phyloP scores from a whole-genome alignment of 2,329 filamentous ascomycete genomes.

The Pseudogymnoascus sp. region DNA sequence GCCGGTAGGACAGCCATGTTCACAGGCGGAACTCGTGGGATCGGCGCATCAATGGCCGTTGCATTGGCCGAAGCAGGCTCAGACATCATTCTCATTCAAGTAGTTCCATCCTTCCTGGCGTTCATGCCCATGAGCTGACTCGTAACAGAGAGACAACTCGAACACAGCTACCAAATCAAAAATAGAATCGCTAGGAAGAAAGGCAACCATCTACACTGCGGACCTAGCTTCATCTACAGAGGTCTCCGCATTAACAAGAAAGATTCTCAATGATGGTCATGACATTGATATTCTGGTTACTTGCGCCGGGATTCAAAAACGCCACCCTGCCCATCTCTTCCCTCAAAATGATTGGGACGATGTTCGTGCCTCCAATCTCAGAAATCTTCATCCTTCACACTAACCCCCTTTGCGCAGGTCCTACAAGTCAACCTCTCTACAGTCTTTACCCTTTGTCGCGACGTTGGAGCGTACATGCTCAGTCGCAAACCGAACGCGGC shows the following conservation, averaged over 20 bases:
- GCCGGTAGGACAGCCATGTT: constrained; percentile 25
- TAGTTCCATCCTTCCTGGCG: background rate
- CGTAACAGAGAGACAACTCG: background rate
- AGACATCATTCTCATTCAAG: constrained; percentile 26
- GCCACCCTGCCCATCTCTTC: constrained; percentile 69
- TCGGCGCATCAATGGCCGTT: constrained; percentile 23
- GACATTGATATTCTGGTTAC: too few species aligned
- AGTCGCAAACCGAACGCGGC: constrained; percentile 38
- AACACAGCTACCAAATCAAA: constrained; percentile 46
- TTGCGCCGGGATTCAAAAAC: constrained; percentile 45
- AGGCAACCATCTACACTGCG: constrained; percentile 56
- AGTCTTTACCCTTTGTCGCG: constrained; percentile 69
- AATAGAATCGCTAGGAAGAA: constrained; percentile 57
- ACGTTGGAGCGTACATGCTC: constrained; percentile 73
- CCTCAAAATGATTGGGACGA: constrained; percentile 72
- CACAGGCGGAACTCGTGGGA: constrained; percentile 25
- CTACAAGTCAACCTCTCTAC: constrained; percentile 76
- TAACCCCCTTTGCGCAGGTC: constrained; percentile 40
- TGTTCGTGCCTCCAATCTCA: constrained; percentile 29
- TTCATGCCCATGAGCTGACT: too few species aligned
- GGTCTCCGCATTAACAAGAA: constrained; percentile 35
- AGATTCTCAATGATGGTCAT: too few species aligned
- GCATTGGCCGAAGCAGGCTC: constrained; percentile 26
- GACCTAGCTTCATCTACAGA: constrained; percentile 54
- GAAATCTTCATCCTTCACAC: background rate